These are phyloP conservation scores for Chlamydomonas sphaeroides DNA, from an alignment of 139 green algal species.

Conservation along the genomic window DNA sequence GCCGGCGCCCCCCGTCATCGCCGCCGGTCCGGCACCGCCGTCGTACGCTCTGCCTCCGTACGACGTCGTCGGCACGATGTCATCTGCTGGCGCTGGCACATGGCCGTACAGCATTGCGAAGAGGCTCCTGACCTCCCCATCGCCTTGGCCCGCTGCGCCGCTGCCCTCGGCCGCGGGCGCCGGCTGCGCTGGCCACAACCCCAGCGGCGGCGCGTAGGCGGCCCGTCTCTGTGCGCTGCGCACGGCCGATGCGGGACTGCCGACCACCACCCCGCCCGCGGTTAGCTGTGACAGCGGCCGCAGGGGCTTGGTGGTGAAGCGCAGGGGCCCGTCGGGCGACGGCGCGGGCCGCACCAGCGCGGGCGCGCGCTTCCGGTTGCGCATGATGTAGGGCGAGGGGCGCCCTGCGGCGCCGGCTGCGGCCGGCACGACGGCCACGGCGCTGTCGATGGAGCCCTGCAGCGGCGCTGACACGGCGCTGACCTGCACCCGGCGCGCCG, in stretches of 20 bases:
- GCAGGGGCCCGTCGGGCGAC: too few relatives aligned
- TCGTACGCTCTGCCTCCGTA: too few relatives aligned
- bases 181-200: background rate
- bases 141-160: too few relatives aligned
- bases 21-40: too few relatives aligned
- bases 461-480: background rate
- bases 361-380: background rate
- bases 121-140: background rate
- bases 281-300: background rate
- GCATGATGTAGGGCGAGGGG: constrained; percentile 9
- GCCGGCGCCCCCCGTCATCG: too few relatives aligned
- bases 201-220: background rate
- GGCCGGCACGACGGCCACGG: background rate
- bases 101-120: background rate
- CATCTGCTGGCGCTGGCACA: too few relatives aligned
- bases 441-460: constrained; percentile 1
- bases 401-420: background rate
- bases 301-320: background rate
- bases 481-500: background rate
- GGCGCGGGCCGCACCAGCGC: too few relatives aligned
- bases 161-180: background rate
- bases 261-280: background rate
- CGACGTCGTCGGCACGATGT: too few relatives aligned
- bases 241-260: background rate
- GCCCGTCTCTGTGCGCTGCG: background rate